Conservation (phyloP, 208 protist species). For the Acanthamoeba castellanii region DNA sequence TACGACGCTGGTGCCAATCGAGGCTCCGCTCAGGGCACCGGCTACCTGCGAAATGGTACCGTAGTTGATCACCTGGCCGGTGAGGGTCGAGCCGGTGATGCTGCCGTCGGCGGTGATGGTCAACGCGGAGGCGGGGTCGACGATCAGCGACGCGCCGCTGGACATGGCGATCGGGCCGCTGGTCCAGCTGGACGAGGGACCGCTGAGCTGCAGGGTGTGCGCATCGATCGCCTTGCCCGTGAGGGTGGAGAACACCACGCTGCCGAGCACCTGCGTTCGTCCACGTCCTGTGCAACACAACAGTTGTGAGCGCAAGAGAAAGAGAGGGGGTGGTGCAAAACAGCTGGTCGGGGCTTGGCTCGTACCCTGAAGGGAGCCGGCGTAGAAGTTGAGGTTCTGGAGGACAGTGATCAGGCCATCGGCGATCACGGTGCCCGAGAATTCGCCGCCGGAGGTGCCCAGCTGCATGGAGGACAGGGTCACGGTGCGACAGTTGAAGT, state of each 20-base stretch:
- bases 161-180: neutral
- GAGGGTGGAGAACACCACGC: neutral
- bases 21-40: neutral
- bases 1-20: neutral
- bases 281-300: neutral
- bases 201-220: conserved; percentile 42
- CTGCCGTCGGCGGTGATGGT: neutral
- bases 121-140: neutral
- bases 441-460: neutral
- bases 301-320: too few relatives aligned
- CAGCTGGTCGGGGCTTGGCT: neutral
- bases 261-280: neutral
- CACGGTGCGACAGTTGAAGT: conserved; percentile 59
- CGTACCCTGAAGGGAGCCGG: neutral
- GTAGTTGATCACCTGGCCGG: conserved; percentile 38
- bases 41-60: neutral
- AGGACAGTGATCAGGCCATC: conserved; percentile 39
- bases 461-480: conserved; percentile 57
- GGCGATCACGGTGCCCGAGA: neutral
- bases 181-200: conserved; percentile 27
- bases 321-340: neutral
- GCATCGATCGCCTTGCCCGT: neutral
- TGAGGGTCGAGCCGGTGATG: neutral
- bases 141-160: neutral
- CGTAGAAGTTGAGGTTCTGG: neutral